A percentile compares a stretch with the other conserved stretches of the same genome.
phyloP scores from a whole-genome alignment of 768 basidiomycete genomes.

The Russula virescens region DNA sequence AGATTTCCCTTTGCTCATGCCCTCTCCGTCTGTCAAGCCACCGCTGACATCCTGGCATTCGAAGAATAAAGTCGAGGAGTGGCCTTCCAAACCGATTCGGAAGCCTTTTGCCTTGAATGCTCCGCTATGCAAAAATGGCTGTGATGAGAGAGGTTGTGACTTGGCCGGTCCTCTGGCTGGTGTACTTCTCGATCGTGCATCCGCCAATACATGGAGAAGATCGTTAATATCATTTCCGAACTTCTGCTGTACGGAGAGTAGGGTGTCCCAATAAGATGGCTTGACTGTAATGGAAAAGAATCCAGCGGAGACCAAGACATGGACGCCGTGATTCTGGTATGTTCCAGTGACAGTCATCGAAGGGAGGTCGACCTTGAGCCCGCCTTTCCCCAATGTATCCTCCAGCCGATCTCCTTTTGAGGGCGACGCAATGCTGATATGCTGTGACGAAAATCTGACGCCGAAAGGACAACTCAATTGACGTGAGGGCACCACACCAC shows the following conservation, averaged over 20 bases:
- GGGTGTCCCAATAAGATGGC: conserved; percentile 77
- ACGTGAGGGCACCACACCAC: conserved; percentile 33
- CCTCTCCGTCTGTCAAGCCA: conserved; percentile 42
- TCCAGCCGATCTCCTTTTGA: conserved; percentile 27
- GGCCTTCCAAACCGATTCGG: conserved; percentile 69
- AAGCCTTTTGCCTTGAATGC: conserved; percentile 73
- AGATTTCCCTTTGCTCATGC: conserved; percentile 28
- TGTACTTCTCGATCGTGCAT: conserved; percentile 41
- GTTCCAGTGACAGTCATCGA: conserved; percentile 56
- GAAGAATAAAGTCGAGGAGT: conserved; percentile 64
- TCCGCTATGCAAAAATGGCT: conserved; percentile 33
- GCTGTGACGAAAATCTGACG: conserved; percentile 55
- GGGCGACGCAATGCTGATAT: conserved; percentile 51
- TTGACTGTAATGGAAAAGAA: conserved; percentile 69
- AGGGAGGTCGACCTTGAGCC: conserved; percentile 62
- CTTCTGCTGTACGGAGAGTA: conserved; percentile 80
- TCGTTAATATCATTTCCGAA: conserved; percentile 89
- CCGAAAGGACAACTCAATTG: conserved; percentile 49
- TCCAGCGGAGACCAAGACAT: conserved; percentile 57
- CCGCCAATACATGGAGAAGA: conserved; percentile 57
- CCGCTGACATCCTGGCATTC: conserved; percentile 74
- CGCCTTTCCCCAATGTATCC: conserved; percentile 36
- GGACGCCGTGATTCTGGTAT: conserved; percentile 44
- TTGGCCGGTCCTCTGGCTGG: conserved; percentile 4
- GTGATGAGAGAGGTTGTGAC: conserved; percentile 18